Evolutionary conservation across 1,284 basidiomycete genomes (phyloP), one percentile per base, ranked within the genome.

Genomic region (Cryptococcus sp.): DNA sequence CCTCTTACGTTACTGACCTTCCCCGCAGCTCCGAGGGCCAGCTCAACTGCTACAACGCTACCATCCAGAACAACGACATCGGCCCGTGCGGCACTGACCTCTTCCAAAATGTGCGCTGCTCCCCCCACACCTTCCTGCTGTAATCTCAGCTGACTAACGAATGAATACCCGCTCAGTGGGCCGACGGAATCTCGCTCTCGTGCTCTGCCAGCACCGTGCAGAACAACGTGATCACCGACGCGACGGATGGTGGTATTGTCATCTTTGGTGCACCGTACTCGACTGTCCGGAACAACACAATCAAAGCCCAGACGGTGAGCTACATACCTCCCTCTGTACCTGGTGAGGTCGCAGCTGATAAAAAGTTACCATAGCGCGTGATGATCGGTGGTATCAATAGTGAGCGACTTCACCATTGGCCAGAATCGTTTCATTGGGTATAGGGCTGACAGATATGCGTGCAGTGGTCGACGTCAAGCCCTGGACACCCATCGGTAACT

Each of bases 181-280:
- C 90, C 2, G 89, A 92, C 66, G 90, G 89, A 2, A 88, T 92
- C 67, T 89, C 87, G 62, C 72, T 91, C 55, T 84, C 84, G 51
- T 93, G 90, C 73, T 78, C 77, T 55, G 83, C 85, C 64, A 82
- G 83, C 59, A 62, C 83, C 39, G 82, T 92, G 37, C 82, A 82
- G 53, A 85, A 87, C 65, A 93, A 92, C 72, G 80, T 83, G 73
- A 79, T 93, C 52, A 81, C 82, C 16, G 74, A 75, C 54, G 72
- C 89, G 4, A 91, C 90, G 1, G 90, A 92, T 68, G 71, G 71
- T 42, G 62, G 85, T 2, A 87, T 91, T 53, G 90, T 91, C 1
- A 65, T 92, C 2, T 92, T 92, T 66, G 89, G 89, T n/a, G 78
- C 88, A 1, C 88, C 88, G 2, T 87, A 86, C 2, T 85, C 85